phyloP scores from a whole-genome alignment of 495 filamentous ascomycete genomes.

The Xanthoparmelia taractica region DNA sequence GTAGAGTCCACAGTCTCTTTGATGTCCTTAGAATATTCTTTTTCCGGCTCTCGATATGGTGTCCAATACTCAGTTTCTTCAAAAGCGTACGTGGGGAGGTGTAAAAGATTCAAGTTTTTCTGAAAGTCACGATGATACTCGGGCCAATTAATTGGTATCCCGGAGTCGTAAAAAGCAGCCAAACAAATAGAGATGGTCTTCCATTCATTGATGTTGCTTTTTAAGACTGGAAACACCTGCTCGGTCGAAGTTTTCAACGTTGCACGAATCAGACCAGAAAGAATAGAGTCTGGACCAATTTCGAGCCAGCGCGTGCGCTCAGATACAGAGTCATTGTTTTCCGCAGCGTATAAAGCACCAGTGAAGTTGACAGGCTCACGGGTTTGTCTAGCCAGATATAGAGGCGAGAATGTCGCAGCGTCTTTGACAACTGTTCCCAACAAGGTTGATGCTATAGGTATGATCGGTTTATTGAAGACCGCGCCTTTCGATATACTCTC shows the following conservation, averaged over 20 bases:
- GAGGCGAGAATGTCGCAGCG: constrained; percentile 41
- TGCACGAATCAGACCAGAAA: constrained; percentile 48
- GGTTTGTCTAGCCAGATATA: constrained; percentile 23
- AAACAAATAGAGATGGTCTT: constrained; percentile 47
- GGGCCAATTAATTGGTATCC: constrained; percentile 52
- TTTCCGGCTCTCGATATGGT: constrained; percentile 1
- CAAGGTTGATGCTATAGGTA: constrained; percentile 64
- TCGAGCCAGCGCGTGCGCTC: constrained; percentile 41
- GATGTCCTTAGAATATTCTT: constrained; percentile 6
- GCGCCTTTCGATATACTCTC: constrained; percentile 50
- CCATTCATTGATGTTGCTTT: constrained; percentile 39
- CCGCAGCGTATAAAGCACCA: constrained; percentile 30
- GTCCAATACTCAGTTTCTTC: constrained; percentile 65
- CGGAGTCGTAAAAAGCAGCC: constrained; percentile 46
- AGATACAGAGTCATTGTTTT: constrained; percentile 40
- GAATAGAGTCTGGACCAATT: constrained; percentile 53
- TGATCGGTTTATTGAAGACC: constrained; percentile 48
- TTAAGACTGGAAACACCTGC: constrained; percentile 19
- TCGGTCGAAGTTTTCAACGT: constrained; percentile 36
- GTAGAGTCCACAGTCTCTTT: constrained; percentile 5
- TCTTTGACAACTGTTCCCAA: constrained; percentile 53
- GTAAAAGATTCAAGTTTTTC: constrained; percentile 22
- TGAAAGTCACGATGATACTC: constrained; percentile 50
- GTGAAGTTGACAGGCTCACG: constrained; percentile 25
- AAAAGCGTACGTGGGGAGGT: constrained; percentile 56